A percentile compares a stretch with the other conserved stretches of the same genome.
phyloP scores from a whole-genome alignment of 2,329 filamentous ascomycete species.

The Paecilomyces sp. region DNA sequence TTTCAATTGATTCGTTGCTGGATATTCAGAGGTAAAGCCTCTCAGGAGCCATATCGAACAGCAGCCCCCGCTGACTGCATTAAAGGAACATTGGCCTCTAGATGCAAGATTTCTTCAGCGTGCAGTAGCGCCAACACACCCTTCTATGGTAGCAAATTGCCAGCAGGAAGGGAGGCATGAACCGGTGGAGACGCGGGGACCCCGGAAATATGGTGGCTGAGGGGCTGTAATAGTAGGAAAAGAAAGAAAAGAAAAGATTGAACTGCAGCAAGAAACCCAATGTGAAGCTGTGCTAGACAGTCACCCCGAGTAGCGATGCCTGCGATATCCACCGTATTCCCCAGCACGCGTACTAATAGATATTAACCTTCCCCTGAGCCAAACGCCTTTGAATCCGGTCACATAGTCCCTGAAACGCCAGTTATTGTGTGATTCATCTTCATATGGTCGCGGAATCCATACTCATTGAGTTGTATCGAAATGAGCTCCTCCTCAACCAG shows the following conservation, averaged over 20 bases:
- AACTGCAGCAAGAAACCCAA: neutral
- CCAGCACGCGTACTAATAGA: neutral
- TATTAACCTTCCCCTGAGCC: neutral
- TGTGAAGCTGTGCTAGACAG: neutral
- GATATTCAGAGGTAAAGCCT: neutral
- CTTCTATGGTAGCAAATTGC: neutral
- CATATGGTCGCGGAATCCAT: neutral
- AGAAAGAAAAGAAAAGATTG: neutral
- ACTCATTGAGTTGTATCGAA: neutral
- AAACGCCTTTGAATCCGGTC: neutral
- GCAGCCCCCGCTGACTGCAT: neutral
- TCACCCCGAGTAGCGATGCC: neutral
- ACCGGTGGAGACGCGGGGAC: neutral
- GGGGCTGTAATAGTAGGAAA: neutral
- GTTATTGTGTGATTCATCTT: neutral
- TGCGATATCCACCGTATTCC: neutral
- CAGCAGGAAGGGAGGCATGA: neutral
- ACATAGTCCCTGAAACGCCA: neutral
- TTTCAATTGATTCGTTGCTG: neutral
- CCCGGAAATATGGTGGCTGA: neutral
- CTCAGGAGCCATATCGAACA: neutral
- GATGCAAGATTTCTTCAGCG: neutral
- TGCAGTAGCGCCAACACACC: neutral
- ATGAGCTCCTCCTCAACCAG: conserved; percentile 9
- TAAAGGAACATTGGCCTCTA: neutral